phyloP scores from a whole-genome alignment of 371 early-diverging fungal genomes.

The Circinella umbellata region DNA sequence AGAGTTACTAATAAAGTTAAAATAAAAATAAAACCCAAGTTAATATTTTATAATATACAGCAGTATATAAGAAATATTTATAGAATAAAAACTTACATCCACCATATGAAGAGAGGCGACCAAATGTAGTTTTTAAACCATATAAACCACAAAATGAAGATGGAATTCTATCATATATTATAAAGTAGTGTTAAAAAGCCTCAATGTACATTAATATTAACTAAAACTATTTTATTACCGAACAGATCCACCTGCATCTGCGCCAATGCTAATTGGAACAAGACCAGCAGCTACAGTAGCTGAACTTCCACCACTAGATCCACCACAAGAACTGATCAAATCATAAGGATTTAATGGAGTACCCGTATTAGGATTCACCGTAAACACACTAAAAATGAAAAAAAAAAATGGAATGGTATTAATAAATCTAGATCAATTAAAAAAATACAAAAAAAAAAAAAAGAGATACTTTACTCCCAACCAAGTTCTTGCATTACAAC shows the following conservation, averaged over 20 bases:
- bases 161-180: slow-evolving; percentile 55
- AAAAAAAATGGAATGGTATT: neutral
- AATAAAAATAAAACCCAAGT: neutral
- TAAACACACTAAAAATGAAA: slow-evolving; percentile 27
- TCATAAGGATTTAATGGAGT: slow-evolving; percentile 75
- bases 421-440: neutral
- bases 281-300: slow-evolving; percentile 67
- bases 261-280: slow-evolving; percentile 72
- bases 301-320: slow-evolving; percentile 72
- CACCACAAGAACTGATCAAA: slow-evolving; percentile 65
- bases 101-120: slow-evolving; percentile 63
- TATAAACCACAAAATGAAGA: slow-evolving; percentile 73
- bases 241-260: slow-evolving; percentile 80
- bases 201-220: too few relatives aligned
- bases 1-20: slow-evolving; percentile 27
- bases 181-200: neutral
- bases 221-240: slow-evolving; percentile 20
- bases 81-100: slow-evolving; percentile 34
- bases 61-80: neutral
- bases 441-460: too few relatives aligned
- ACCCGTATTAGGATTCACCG: slow-evolving; percentile 60
- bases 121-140: slow-evolving; percentile 75
- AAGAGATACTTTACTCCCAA: slow-evolving; percentile 46
- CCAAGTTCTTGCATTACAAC: slow-evolving; percentile 65
- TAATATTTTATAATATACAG: neutral